These are phyloP conservation scores for Papilionanthe hybrid DNA, from an alignment of 116 monocot genomes.

Conservation along the genomic window DNA sequence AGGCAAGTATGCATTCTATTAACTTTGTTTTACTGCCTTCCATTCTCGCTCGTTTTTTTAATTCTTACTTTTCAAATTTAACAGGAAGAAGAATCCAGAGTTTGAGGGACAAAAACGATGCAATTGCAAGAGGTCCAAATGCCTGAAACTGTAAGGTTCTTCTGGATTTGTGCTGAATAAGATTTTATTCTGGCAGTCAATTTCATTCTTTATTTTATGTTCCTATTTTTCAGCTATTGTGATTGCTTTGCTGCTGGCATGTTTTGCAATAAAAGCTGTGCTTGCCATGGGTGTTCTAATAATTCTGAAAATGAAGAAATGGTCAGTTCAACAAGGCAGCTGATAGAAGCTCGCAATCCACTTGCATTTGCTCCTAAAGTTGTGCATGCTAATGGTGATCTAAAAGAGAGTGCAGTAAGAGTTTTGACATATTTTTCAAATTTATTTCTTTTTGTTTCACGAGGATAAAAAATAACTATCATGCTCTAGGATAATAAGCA, in stretches of 20 bases:
- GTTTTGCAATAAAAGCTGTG: conserved; percentile 55
- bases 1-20: conserved; percentile 29
- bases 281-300: conserved; percentile 64
- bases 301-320: conserved; percentile 39
- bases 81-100: conserved; percentile 47
- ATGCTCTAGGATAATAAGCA: conserved; percentile 30
- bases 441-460: conserved; percentile 7
- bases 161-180: background rate
- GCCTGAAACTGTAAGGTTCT: conserved; percentile 74
- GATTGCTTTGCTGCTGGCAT: conserved; percentile 78
- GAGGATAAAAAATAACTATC: background rate
- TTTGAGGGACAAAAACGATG: conserved; percentile 64
- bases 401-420: conserved; percentile 31
- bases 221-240: conserved; percentile 58
- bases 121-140: conserved; percentile 82
- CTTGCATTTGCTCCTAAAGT: conserved; percentile 87
- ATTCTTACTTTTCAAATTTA: conserved; percentile 9
- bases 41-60: background rate
- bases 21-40: background rate
- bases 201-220: conserved; percentile 9
- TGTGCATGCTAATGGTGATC: conserved; percentile 21
- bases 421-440: background rate
- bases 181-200: conserved; percentile 5
- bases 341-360: conserved; percentile 64
- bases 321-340: conserved; percentile 39